Conservation (phyloP, 2,329 filamentous ascomycete species). For the Colletotrichum sp. region DNA sequence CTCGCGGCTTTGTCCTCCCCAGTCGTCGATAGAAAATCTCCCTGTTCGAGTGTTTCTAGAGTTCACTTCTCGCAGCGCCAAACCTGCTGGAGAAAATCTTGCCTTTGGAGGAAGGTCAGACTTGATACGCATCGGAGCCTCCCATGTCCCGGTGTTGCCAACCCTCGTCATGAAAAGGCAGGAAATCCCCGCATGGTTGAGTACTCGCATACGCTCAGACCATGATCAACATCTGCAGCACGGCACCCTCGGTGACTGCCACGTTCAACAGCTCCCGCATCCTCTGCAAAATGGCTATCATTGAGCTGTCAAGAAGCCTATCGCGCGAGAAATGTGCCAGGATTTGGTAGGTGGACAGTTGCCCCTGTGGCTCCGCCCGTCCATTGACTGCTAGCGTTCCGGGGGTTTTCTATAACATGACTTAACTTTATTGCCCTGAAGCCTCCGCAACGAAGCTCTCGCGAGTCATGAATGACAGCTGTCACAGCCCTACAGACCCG, state of each 20-base stretch:
- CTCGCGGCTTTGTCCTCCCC: not conserved
- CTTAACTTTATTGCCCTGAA: not conserved
- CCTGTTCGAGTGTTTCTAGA: not conserved
- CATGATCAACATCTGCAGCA: not conserved
- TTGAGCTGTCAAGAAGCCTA: not conserved
- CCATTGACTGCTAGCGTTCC: not conserved
- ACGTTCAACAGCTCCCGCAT: not conserved
- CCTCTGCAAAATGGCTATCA: not conserved
- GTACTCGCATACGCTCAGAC: not conserved
- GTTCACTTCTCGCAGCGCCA: not conserved
- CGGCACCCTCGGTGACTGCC: not conserved
- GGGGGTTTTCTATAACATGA: not conserved
- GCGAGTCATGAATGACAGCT: not conserved
- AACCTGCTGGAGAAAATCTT: not conserved
- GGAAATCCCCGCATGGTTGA: not conserved
- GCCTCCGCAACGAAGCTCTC: not conserved
- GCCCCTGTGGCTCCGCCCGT: not conserved
- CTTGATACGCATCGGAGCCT: not conserved
- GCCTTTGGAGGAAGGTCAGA: not conserved
- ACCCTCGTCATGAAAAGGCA: not conserved
- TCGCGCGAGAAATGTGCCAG: not conserved
- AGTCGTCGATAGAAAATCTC: not conserved
- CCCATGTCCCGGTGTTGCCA: not conserved
- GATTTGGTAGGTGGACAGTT: not conserved
- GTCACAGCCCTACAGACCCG: constrained; percentile 6